Conservation (phyloP, 2,329 filamentous ascomycete genomes). For the Bipolaris oryzae region DNA sequence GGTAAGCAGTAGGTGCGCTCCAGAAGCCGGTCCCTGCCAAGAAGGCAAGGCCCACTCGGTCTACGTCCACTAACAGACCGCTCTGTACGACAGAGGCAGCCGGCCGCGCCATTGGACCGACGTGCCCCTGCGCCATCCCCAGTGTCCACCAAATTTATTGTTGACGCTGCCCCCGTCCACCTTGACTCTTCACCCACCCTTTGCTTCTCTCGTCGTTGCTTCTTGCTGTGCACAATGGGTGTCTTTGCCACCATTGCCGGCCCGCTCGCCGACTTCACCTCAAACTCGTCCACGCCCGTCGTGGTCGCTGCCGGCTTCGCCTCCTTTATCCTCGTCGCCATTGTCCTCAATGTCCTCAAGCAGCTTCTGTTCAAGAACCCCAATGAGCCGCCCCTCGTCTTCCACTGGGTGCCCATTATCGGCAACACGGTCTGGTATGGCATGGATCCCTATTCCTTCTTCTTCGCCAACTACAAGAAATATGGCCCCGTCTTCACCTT, state of each 20-base stretch:
- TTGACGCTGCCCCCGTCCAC: constrained; percentile 26
- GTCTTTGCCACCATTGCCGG: constrained; percentile 57
- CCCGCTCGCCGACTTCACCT: constrained; percentile 55
- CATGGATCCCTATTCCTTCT: constrained; percentile 91
- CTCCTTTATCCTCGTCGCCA: constrained; percentile 59
- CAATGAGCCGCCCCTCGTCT: constrained; percentile 67
- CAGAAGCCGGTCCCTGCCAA: constrained; percentile 29
- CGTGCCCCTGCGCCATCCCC: constrained; percentile 29
- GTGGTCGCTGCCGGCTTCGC: constrained; percentile 53
- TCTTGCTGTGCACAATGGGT: constrained; percentile 53
- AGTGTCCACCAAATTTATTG: constrained; percentile 37
- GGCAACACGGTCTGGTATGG: constrained; percentile 93
- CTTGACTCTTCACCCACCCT: constrained; percentile 10
- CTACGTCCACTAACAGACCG: constrained; percentile 17
- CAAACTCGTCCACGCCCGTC: constrained; percentile 50
- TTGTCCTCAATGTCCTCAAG: constrained; percentile 78
- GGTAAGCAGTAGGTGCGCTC: no score
- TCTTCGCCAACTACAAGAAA: constrained; percentile 74
- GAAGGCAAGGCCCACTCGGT: constrained; percentile 14
- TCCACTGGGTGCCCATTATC: constrained; percentile 72
- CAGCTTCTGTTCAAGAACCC: constrained; percentile 83
- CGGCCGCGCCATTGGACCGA: constrained; percentile 6
- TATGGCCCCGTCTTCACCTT: constrained; percentile 92
- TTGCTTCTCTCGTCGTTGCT: constrained; percentile 5
- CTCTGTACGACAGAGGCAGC: constrained; percentile 22